These are phyloP conservation scores for Phytophthora capsici DNA, from an alignment of 352 stramenopile species.

Conservation along the genomic window DNA sequence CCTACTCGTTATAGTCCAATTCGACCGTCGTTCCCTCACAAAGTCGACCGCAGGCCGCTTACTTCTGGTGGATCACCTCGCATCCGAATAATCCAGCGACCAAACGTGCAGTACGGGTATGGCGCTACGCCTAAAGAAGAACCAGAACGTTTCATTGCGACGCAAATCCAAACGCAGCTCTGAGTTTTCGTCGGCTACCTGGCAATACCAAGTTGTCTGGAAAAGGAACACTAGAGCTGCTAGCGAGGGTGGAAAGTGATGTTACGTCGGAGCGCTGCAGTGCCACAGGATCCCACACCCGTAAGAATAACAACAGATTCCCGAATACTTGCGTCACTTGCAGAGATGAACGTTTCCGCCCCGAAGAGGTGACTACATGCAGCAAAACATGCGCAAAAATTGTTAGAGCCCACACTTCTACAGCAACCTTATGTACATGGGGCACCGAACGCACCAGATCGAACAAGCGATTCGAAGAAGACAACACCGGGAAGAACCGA, in stretches of 20 bases:
- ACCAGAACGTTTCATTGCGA: constrained; percentile 13
- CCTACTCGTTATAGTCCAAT: constrained; percentile 10
- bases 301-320: constrained; percentile 63
- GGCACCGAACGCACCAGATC: constrained; percentile 19
- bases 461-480: constrained; percentile 60
- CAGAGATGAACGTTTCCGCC: constrained; percentile 27
- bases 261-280: constrained; percentile 31
- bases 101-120: constrained; percentile 19
- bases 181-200: constrained; percentile 27
- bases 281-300: constrained; percentile 51
- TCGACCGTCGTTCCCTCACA: constrained; percentile 17
- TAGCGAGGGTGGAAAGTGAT: constrained; percentile 41
- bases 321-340: constrained; percentile 57
- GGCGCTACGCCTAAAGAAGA: neutral
- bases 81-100: constrained; percentile 51
- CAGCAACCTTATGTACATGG: neutral
- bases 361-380: constrained; percentile 35
- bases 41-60: constrained; percentile 36
- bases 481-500: constrained; percentile 44
- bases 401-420: constrained; percentile 5
- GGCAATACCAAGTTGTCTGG: constrained; percentile 42
- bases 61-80: constrained; percentile 50
- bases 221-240: constrained; percentile 32
- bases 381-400: neutral
- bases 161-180: constrained; percentile 49